Evolutionary conservation across 148 eudicot genomes (phyloP), one percentile per base, ranked within the genome.

Genomic region (Selenicereus undatus): DNA sequence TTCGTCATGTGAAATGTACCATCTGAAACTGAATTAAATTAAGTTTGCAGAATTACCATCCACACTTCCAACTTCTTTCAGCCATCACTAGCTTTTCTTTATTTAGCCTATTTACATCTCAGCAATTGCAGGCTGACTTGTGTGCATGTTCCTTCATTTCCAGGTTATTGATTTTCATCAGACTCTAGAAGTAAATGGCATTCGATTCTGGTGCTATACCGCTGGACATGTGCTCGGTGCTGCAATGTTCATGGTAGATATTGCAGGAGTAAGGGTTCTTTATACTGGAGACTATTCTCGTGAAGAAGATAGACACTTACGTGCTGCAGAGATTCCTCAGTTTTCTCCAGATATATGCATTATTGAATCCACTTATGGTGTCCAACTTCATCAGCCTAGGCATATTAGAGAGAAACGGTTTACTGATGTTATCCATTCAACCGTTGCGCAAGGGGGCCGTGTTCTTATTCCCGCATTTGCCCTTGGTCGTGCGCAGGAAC

Each of bases 201-300:
- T 95, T 71, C 97, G 98, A 42, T 95, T 95, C 87, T 95, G 98
- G 97, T 93, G 97, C 72, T 95, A 95, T 78, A 95, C 98, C 35
- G 98, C 98, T 62, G 98, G 98, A 29, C 98, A 95, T 69, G 98
- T 95, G 75, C 98, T 95, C 77, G 98, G 98, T 81, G 98, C 98
- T 45, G 98, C 98, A 82, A 95, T 95, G 98, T 95, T 95, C 81
- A 95, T 95, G 98, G 98, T 95, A 30, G 98, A 95, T 82, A 95
- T 95, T 78, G 98, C 97, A 21, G 97, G 98, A 74, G 97, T 93
- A 60, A 85, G 98, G 51, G 92, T 95, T 70, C 92, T 95, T 75
- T 95, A 95, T 78, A 95, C 98, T 17, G 98, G 98, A 70, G 98
- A 95, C 76, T 95, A 93, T 86, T 95, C 98, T 8, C 97, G 98